These are phyloP conservation scores for Bullera alba DNA, from an alignment of 768 basidiomycete genomes.

Conservation along the genomic window DNA sequence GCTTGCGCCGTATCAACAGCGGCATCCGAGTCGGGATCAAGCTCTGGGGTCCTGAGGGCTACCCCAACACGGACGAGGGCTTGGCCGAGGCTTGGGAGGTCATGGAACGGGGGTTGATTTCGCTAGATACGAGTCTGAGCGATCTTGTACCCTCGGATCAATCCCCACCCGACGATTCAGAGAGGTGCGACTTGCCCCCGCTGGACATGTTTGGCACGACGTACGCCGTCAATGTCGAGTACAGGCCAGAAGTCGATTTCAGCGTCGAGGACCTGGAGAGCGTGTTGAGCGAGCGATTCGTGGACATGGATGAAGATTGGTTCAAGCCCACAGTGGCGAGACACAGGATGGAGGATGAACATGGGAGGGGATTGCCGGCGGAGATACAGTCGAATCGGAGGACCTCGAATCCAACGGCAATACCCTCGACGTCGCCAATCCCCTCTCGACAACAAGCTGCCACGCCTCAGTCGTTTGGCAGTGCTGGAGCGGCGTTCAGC, in stretches of 20 bases:
- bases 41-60: constrained; percentile 41
- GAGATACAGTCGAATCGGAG: neutral
- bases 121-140: constrained; percentile 27
- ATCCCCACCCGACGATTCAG: constrained; percentile 3
- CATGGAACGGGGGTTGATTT: constrained; percentile 41
- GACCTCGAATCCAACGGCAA: constrained; percentile 10
- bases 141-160: constrained; percentile 9
- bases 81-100: constrained; percentile 39
- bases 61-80: constrained; percentile 14
- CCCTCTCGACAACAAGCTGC: constrained; percentile 28
- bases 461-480: constrained; percentile 18
- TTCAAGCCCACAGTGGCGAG: constrained; percentile 42
- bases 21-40: constrained; percentile 41
- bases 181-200: constrained; percentile 22
- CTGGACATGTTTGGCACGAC: constrained; percentile 30
- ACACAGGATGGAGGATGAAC: constrained; percentile 16
- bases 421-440: constrained; percentile 25
- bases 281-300: constrained; percentile 38
- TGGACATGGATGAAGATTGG: constrained; percentile 44
- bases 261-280: constrained; percentile 40
- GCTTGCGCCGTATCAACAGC: constrained; percentile 29
- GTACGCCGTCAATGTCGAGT: constrained; percentile 26
- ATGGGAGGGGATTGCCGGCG: neutral
- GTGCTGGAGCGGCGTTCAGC: neutral
- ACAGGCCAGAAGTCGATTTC: constrained; percentile 39